Conservation (phyloP, 2,329 filamentous ascomycete species). For the Tolypocladium nubicola region DNA sequence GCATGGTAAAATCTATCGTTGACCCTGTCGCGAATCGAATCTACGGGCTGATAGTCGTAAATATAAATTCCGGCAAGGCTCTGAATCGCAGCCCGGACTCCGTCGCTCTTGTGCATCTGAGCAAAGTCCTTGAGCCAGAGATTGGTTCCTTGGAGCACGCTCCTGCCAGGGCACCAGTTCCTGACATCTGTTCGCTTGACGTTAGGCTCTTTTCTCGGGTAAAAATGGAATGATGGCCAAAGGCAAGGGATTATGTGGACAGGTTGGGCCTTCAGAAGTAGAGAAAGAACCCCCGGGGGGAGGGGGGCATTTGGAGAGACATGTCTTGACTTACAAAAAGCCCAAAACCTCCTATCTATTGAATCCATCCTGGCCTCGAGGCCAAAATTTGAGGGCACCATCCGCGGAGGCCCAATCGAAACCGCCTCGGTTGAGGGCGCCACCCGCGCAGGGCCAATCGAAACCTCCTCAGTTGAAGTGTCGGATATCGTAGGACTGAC, state of each 20-base stretch:
- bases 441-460: conserved; percentile 11
- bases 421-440: conserved; percentile 1
- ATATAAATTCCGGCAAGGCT: conserved; percentile 29
- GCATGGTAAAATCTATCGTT: conserved; percentile 21
- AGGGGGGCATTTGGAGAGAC: neutral
- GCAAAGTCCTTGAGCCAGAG: conserved; percentile 29
- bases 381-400: conserved; percentile 11
- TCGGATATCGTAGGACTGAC: neutral
- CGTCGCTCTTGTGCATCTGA: conserved; percentile 22
- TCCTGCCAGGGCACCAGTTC: conserved; percentile 30
- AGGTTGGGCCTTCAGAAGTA: neutral
- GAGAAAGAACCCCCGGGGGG: no score
- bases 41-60: conserved; percentile 26
- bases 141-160: conserved; percentile 25
- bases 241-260: neutral
- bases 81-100: conserved; percentile 26
- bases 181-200: conserved; percentile 18
- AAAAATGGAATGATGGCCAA: neutral
- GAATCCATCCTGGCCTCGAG: conserved; percentile 20
- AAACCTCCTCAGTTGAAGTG: neutral
- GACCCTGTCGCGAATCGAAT: conserved; percentile 18
- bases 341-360: conserved; percentile 21
- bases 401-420: conserved; percentile 10
- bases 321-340: conserved; percentile 21
- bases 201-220: neutral